Base-by-base conservation (phyloP, 2,329 filamentous ascomycete genomes). In the Chrysosporium keratinophilum region DNA sequence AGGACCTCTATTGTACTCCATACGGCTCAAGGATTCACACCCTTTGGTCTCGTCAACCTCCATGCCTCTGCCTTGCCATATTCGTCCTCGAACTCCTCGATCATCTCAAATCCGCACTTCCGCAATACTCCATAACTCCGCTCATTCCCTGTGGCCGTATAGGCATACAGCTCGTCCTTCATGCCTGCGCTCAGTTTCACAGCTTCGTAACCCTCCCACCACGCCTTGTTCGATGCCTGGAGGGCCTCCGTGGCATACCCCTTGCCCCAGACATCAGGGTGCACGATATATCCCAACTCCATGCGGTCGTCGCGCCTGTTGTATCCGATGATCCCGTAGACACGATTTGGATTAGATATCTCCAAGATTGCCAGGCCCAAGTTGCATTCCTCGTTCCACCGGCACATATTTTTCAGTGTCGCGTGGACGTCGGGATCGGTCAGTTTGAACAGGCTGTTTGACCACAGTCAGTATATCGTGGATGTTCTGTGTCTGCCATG, bases 191-290 rank as follows among this genome's bases (percentile, higher is more conserved):
- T 31, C 12, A 19, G 37, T 14, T n/a, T 40, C 5, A 33, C 23
- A 15, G 11, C 47, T 17, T 31, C 31, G 20, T 54, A 51, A 17
- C 54, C 48, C 11, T 49, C 42, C 55, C 55, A 59, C 55, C 55
- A 59, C 19, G 52, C 57, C 9, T 57, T 34, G 12, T 56, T 23
- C 37, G 51, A 17, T 3, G 55, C 53, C 42, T 50, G 41, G 5
- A 55, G 17, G 12, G 55, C 52, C 37, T 59, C 57, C 10, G 55
- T 56, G 17, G 53, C 57, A 42, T 59, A 59, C 14, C 57, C 57
- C 31, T 48, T 55, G 17, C 57, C 57, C 57, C 57, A 57, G 12
- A 54, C 46, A 14, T 57, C 57, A 6, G 50, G 53, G 40, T 55
- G 52, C 12, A 57, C 44, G 12, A 52, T 23, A 43, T 59, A 59